Conservation (phyloP, 2,329 filamentous ascomycete genomes). For the Aspergillus brasiliensis region DNA sequence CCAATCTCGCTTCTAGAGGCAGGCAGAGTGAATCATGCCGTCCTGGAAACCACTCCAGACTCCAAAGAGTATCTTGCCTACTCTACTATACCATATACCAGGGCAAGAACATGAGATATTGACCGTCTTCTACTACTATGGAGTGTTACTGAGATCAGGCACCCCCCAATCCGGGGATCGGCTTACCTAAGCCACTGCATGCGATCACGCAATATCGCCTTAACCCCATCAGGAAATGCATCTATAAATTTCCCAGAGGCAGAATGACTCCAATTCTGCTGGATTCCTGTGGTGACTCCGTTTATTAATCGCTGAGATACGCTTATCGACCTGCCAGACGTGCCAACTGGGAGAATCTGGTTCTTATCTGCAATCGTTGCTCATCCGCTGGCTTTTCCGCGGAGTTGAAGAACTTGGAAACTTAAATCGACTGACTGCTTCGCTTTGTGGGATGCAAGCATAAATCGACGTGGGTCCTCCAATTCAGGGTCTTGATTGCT, state of each 20-base stretch:
- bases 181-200: conserved; percentile 23
- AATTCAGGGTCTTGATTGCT: not conserved
- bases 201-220: conserved; percentile 34
- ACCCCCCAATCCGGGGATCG: not conserved
- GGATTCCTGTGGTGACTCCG: conserved; percentile 3
- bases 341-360: conserved; percentile 8
- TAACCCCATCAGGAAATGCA: conserved; percentile 31
- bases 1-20: no score
- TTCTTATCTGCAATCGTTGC: conserved; percentile 23
- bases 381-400: conserved; percentile 23
- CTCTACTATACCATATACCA: no score
- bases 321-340: conserved; percentile 19
- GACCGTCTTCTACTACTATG: no score
- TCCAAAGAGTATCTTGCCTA: no score
- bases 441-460: not conserved
- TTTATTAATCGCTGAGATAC: conserved; percentile 18
- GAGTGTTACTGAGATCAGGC: no score
- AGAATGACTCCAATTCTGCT: conserved; percentile 1
- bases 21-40: no score
- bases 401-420: conserved; percentile 18
- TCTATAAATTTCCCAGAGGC: conserved; percentile 25
- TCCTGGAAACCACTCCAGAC: no score
- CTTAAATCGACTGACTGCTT: conserved; percentile 1
- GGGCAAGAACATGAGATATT: no score
- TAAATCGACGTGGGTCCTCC: not conserved